Conservation (phyloP, 1,284 basidiomycete genomes). For the Fomitopsis palustris region DNA sequence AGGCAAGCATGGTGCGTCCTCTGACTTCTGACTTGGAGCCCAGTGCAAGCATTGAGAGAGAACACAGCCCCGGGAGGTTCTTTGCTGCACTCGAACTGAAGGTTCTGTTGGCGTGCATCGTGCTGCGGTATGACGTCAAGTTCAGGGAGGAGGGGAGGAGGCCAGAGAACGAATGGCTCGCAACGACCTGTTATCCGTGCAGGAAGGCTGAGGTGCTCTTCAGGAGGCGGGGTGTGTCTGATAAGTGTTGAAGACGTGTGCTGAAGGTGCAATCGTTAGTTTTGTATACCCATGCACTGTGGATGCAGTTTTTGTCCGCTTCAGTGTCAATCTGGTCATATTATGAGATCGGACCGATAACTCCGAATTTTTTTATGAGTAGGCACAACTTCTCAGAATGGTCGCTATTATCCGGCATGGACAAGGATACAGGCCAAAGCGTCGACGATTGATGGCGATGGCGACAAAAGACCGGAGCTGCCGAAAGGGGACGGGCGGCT, state of each 20-base stretch:
- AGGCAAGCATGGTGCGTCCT: constrained; percentile 21
- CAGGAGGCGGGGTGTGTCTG: neutral
- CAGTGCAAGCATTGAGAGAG: no score
- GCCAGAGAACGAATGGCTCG: constrained; percentile 1
- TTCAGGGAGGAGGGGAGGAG: constrained; percentile 20
- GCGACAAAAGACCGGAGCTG: neutral
- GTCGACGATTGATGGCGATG: neutral
- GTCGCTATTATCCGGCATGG: no score
- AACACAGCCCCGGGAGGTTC: constrained; percentile 34
- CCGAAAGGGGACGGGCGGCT: constrained; percentile 16
- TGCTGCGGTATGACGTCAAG: constrained; percentile 42
- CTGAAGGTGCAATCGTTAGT: neutral
- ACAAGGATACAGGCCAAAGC: neutral
- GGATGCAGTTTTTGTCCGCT: no score
- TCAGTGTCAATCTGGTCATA: no score
- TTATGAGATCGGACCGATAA: no score
- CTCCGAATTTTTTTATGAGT: no score
- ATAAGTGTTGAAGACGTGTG: neutral
- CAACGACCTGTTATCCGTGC: neutral
- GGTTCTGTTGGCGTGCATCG: constrained; percentile 36
- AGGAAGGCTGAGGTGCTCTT: neutral
- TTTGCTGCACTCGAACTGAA: constrained; percentile 41
- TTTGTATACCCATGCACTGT: no score
- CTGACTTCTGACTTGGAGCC: no score
- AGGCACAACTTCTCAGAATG: no score